Conservation (phyloP, 2,329 filamentous ascomycete species). For the Sporothrix globosa region DNA sequence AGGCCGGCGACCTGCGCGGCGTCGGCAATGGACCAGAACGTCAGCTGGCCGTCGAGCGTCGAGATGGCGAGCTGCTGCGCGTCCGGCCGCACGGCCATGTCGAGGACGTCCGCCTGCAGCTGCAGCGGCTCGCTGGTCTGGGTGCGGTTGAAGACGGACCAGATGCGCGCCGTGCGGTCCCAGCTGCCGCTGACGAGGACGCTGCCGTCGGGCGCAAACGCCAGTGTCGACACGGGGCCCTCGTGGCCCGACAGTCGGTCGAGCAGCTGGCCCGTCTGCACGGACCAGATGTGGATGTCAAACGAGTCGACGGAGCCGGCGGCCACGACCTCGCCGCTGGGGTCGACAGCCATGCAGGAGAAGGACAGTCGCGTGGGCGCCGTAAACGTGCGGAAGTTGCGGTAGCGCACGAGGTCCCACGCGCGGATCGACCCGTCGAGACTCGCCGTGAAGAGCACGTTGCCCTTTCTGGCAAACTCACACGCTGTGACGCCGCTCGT, state of each 20-base stretch:
- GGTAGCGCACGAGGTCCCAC: conserved; percentile 94
- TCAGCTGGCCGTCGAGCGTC: conserved; percentile 89
- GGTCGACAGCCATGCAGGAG: conserved; percentile 93
- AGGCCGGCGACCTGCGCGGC: conserved; percentile 83
- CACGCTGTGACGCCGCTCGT: conserved; percentile 91
- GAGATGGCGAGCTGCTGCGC: conserved; percentile 89
- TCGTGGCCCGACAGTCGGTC: conserved; percentile 92
- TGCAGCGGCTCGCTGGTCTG: conserved; percentile 95
- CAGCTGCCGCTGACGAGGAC: conserved; percentile 89
- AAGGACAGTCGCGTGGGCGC: conserved; percentile 90
- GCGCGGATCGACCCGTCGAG: conserved; percentile 92
- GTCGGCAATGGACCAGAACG: conserved; percentile 91
- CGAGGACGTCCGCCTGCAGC: conserved; percentile 86
- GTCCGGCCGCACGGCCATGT: conserved; percentile 85
- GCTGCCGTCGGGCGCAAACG: conserved; percentile 85
- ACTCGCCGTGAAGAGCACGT: conserved; percentile 92
- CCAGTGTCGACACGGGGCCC: conserved; percentile 84
- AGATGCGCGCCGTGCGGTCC: conserved; percentile 93
- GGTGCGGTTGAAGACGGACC: conserved; percentile 91
- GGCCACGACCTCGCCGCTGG: conserved; percentile 93
- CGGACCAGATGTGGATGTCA: conserved; percentile 97
- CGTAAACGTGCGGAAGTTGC: conserved; percentile 97
- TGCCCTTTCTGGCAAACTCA: conserved; percentile 92
- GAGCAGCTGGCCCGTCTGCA: conserved; percentile 93
- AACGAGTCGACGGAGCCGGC: conserved; percentile 95